Base-by-base conservation (phyloP, 352 stramenopile genomes). In the Phytopythium helicoides region DNA sequence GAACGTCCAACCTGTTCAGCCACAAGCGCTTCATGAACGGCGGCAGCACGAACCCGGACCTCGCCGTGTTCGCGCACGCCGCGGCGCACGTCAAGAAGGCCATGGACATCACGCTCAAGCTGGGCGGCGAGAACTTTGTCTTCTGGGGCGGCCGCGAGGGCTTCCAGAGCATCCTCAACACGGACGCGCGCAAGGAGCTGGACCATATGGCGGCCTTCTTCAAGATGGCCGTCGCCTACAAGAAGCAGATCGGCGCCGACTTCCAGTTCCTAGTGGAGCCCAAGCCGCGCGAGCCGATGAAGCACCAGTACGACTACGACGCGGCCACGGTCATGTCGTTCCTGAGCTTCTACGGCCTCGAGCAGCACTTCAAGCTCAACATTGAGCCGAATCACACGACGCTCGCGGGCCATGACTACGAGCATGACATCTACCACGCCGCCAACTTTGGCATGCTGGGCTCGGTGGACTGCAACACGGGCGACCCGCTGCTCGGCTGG, bases 261-360 rank as follows among this genome's bases (percentile, higher is more conserved):
- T 76, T 81, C 55, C 76, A 92, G 64, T 78, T 95, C 41, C 68
- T 96, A 10, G 68, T 94, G 10, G 86, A 96, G 63, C 86, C 83
- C 48, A 96, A 96, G 69, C 85, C 85, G 21, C 58, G 76, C 39
- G 87, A 96, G 60, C 87, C 87, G 18, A 90, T 76, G 56, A 94
- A 94, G 66, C 87, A 95, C 64, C 83, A 95, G 68, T 96, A 95
- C 72, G 85, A 95, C 71, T 94, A 92, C 60, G 85, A 95, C 52
- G 83, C 84, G 8, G 78, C 87, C 23, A 94, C 85, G 3, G 71
- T 86, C 28, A 86, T 95, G 33, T 72, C 79, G n/a, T 96, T 96
- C 62, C 66, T 96, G 35, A 66, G 84, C 52, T 68, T 55, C 42
- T 89, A 96, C 60, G 74, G 68, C 6, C 64, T 96, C 18, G 62